Percentiles rank a stretch among this genome's conserved stretches.
phyloP scores from a whole-genome alignment of 129 eudicot species.

The Centaurea solstitialis region DNA sequence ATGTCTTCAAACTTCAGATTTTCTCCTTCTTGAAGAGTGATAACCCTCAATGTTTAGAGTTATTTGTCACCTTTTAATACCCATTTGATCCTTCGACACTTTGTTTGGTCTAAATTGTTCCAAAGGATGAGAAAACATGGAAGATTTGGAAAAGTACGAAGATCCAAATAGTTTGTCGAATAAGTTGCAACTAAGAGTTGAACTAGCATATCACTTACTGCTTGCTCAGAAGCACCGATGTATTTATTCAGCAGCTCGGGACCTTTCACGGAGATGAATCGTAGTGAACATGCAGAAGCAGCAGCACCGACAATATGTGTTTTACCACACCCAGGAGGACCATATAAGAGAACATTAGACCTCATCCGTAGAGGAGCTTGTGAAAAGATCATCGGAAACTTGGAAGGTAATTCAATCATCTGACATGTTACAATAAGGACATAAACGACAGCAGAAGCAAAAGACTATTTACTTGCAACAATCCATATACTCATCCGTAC shows the following conservation, averaged over 20 bases:
- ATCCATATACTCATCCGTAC: neutral
- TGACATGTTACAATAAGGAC: conserved; percentile 18
- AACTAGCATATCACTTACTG: conserved; percentile 56
- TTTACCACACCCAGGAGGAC: conserved; percentile 99
- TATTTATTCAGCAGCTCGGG: conserved; percentile 95
- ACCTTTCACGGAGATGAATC: conserved; percentile 94
- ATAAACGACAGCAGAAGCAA: neutral
- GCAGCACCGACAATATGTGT: conserved; percentile 99
- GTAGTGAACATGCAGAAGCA: conserved; percentile 92
- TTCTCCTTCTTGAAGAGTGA: neutral
- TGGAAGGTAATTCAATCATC: conserved; percentile 98
- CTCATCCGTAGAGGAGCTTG: conserved; percentile 90
- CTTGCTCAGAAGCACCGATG: conserved; percentile 99
- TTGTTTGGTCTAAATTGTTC: too few species aligned
- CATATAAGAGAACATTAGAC: conserved; percentile 91
- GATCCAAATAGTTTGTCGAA: neutral
- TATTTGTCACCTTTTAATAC: too few species aligned
- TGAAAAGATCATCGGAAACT: conserved; percentile 75
- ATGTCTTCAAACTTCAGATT: neutral
- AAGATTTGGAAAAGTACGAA: too few species aligned
- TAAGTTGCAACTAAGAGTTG: neutral
- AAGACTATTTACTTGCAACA: conserved; percentile 2
- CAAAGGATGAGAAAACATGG: too few species aligned
- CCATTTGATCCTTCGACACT: too few species aligned
- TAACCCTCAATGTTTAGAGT: too few species aligned